Percentiles rank a stretch among this genome's conserved stretches.
Conservation (phyloP, 176 grass and related monocot genomes). For the Phoenix roebelenii region DNA sequence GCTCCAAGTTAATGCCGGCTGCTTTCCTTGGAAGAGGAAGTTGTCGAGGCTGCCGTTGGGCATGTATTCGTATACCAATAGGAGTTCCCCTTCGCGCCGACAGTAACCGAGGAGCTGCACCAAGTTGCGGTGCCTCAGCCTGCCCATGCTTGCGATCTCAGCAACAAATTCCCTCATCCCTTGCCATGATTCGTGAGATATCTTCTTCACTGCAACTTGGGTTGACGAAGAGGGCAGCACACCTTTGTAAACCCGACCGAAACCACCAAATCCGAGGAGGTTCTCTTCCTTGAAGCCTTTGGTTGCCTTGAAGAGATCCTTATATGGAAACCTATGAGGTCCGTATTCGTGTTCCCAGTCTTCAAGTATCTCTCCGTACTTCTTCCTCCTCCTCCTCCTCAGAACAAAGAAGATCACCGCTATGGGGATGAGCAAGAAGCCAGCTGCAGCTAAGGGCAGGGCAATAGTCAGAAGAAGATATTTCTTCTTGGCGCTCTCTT, state of each 20-base stretch:
- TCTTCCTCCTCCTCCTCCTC: slow-evolving; percentile 16
- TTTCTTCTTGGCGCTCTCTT: slow-evolving; percentile 1
- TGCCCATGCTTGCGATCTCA: slow-evolving; percentile 67
- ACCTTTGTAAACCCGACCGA: slow-evolving; percentile 59
- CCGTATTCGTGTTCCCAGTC: slow-evolving; percentile 58
- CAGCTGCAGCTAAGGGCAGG: background rate
- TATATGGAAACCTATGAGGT: slow-evolving; percentile 56
- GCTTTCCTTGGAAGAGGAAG: slow-evolving; percentile 27
- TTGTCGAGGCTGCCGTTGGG: slow-evolving; percentile 55
- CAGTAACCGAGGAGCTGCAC: slow-evolving; percentile 72
- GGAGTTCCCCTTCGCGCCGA: slow-evolving; percentile 49
- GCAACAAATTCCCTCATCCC: slow-evolving; percentile 65
- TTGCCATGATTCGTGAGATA: slow-evolving; percentile 56
- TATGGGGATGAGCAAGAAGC: slow-evolving; percentile 8
- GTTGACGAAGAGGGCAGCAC: slow-evolving; percentile 15
- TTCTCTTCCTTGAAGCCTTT: slow-evolving; percentile 37
- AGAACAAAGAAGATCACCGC: background rate
- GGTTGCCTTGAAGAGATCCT: slow-evolving; percentile 41
- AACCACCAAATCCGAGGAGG: slow-evolving; percentile 53
- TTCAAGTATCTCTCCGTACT: slow-evolving; percentile 42
- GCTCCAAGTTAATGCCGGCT: slow-evolving; percentile 38
- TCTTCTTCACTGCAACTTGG: slow-evolving; percentile 67
- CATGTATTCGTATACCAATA: slow-evolving; percentile 82
- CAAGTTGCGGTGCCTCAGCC: slow-evolving; percentile 63
- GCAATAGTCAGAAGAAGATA: background rate